These are phyloP conservation scores for Chenopodium suecicum DNA, from an alignment of 148 eudicot species.

Conservation along the genomic window DNA sequence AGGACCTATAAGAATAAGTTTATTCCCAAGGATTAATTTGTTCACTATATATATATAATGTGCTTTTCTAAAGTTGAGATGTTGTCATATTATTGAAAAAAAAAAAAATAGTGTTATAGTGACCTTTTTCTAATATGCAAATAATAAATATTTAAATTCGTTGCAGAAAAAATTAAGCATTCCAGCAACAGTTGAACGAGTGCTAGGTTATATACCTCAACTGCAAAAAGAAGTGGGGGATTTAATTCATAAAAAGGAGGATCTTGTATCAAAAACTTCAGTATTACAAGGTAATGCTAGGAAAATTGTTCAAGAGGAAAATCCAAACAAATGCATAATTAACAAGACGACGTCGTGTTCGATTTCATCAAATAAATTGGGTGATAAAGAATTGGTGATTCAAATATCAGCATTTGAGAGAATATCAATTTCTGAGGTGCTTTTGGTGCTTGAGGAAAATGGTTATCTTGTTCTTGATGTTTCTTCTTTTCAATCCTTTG, in stretches of 20 bases:
- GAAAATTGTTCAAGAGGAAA: neutral
- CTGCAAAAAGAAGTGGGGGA: neutral
- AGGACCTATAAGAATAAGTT: too few species aligned
- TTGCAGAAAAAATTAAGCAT: neutral
- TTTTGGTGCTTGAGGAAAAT: neutral
- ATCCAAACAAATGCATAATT: neutral
- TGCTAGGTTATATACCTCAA: neutral
- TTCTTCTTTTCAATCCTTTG: neutral
- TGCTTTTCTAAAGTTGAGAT: too few species aligned
- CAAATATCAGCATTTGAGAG: neutral
- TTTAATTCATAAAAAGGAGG: neutral
- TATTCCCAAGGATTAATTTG: too few species aligned
- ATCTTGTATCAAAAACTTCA: neutral
- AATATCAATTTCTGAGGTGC: neutral
- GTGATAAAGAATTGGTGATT: neutral
- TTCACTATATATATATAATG: too few species aligned
- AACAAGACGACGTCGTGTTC: neutral
- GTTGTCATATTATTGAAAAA: too few species aligned
- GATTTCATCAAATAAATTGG: neutral
- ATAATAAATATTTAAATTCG: neutral
- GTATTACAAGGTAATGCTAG: neutral
- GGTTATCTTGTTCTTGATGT: neutral
- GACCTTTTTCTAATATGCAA: neutral
- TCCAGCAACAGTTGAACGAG: neutral
- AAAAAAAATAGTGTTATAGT: neutral